These are phyloP conservation scores for Ogataea nitratoaversa DNA, from an alignment of 805 yeast species.

Conservation along the genomic window DNA sequence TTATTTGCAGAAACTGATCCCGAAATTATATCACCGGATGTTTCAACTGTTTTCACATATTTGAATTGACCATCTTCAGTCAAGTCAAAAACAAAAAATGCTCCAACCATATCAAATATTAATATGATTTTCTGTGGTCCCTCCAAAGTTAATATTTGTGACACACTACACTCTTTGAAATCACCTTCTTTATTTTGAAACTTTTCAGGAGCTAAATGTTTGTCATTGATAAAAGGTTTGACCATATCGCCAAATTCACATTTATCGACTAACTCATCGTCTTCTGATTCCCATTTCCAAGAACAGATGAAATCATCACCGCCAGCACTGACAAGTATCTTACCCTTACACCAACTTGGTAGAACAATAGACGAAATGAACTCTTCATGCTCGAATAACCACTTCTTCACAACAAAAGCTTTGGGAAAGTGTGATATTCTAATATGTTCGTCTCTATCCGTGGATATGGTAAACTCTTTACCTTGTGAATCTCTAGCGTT, in stretches of 20 bases:
- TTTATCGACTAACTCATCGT: constrained; percentile 41
- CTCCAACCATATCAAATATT: constrained; percentile 44
- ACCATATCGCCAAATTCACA: constrained; percentile 34
- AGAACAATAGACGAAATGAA: constrained; percentile 67
- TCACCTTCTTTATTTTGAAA: constrained; percentile 50
- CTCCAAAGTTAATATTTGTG: constrained; percentile 29
- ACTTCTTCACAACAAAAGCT: constrained; percentile 70
- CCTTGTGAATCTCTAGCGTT: constrained; percentile 38
- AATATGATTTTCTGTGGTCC: constrained; percentile 34
- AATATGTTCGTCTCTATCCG: constrained; percentile 96
- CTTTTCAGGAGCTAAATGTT: constrained; percentile 61
- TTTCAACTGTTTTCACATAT: constrained; percentile 31
- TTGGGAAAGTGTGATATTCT: constrained; percentile 78
- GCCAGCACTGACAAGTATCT: constrained; percentile 74
- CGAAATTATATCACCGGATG: constrained; percentile 24
- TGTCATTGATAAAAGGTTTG: constrained; percentile 43
- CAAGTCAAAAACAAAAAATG: constrained; percentile 36
- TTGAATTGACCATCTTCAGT: constrained; percentile 26
- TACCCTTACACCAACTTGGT: constrained; percentile 44
- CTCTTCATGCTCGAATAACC: constrained; percentile 83
- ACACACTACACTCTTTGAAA: constrained; percentile 49
- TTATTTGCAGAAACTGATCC: constrained; percentile 20
- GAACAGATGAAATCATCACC: constrained; percentile 73
- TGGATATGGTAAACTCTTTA: constrained; percentile 59
- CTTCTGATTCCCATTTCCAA: constrained; percentile 69